These are phyloP conservation scores for Austroboletus novae-zelandiae DNA, from an alignment of 1,284 basidiomycete species.

Conservation along the genomic window DNA sequence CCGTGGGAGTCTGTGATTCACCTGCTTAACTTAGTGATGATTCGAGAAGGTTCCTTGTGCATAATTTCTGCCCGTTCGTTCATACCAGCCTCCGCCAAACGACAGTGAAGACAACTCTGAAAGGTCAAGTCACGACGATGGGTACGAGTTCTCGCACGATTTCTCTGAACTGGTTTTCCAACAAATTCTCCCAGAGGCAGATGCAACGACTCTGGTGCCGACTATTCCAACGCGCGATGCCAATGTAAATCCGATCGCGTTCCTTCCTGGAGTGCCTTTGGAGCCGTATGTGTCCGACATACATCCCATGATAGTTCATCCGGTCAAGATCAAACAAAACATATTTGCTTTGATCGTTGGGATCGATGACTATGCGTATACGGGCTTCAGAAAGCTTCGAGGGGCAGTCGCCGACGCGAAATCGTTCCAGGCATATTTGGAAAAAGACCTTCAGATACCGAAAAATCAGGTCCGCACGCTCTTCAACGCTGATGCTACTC, in stretches of 20 bases:
- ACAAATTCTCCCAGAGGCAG: not conserved
- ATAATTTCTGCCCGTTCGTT: too few species aligned
- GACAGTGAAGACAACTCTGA: too few species aligned
- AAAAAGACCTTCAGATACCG: constrained; percentile 49
- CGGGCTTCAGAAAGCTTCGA: constrained; percentile 50
- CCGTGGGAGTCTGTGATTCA: too few species aligned
- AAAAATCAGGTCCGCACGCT: constrained; percentile 51
- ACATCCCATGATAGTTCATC: not conserved
- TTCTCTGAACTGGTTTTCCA: not conserved
- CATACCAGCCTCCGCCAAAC: too few species aligned
- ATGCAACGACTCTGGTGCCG: not conserved
- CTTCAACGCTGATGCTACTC: constrained; percentile 52
- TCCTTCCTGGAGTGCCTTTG: not conserved
- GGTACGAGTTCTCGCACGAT: not conserved
- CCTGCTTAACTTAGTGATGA: too few species aligned
- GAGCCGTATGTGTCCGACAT: not conserved
- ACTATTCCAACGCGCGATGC: not conserved
- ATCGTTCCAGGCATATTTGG: constrained; percentile 49
- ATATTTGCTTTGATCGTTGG: constrained; percentile 60
- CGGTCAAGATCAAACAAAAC: not conserved
- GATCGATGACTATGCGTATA: constrained; percentile 48
- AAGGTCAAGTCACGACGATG: not conserved
- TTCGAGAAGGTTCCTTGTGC: too few species aligned
- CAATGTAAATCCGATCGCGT: not conserved
- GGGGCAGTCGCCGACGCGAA: constrained; percentile 58